A percentile compares a stretch with the other conserved stretches of the same genome.
phyloP scores from a whole-genome alignment of 139 green algal genomes.

The Chlamydomonas schloesseri region DNA sequence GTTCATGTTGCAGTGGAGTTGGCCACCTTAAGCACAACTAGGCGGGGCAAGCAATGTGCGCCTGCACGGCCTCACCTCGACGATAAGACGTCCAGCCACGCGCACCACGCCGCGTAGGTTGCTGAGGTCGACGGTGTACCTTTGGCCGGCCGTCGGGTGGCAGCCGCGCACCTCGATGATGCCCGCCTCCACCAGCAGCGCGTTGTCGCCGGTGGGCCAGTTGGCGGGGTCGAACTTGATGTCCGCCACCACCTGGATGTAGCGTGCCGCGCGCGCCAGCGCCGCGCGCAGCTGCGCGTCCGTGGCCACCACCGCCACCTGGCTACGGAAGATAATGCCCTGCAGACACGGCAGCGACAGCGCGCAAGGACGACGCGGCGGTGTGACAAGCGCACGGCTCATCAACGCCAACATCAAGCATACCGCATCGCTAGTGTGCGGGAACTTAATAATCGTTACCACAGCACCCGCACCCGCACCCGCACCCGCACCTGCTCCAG shows the following conservation, averaged over 20 bases:
- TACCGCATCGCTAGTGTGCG: too few species aligned
- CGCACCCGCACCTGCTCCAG: constrained; percentile 29
- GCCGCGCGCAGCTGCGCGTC: constrained; percentile 25
- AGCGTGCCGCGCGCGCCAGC: background rate
- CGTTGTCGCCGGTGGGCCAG: constrained; percentile 1
- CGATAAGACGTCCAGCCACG: background rate
- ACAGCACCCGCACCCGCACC: too few species aligned
- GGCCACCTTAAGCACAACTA: too few species aligned
- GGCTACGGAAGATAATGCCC: background rate
- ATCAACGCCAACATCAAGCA: too few species aligned
- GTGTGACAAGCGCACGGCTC: too few species aligned
- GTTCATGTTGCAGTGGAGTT: too few species aligned
- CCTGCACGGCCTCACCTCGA: background rate
- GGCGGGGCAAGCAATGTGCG: too few species aligned
- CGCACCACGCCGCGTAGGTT: constrained; percentile 11
- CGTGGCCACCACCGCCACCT: background rate
- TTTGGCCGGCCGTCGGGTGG: background rate
- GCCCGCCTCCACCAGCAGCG: background rate
- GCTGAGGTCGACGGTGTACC: constrained; percentile 10
- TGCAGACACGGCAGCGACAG: background rate
- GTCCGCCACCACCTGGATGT: constrained; percentile 32
- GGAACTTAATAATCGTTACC: too few species aligned
- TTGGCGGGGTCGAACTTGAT: background rate
- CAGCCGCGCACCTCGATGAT: constrained; percentile 33
- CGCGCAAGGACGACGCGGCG: too few species aligned